Conservation (phyloP, 305 asterid species). For the Withania somnifera region DNA sequence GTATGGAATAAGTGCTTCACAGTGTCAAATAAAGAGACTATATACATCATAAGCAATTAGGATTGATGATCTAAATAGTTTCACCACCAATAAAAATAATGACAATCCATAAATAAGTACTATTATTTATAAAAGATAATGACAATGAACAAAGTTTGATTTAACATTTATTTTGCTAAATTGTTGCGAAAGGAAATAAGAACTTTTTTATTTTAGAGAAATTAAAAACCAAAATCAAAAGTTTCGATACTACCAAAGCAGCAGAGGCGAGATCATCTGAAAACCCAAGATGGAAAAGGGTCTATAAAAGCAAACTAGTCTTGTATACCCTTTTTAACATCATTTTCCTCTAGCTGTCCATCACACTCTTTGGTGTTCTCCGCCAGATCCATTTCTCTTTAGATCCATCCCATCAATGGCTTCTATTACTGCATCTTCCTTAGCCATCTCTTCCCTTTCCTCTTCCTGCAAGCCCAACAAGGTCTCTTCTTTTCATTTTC, state of each 20-base stretch:
- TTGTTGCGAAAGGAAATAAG: too few species aligned
- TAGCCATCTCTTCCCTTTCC: conserved; percentile 31
- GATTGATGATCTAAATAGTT: too few species aligned
- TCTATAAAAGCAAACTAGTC: neutral
- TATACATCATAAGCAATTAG: too few species aligned
- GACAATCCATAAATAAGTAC: too few species aligned
- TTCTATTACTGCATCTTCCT: conserved; percentile 45
- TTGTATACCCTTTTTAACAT: neutral
- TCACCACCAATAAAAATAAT: too few species aligned
- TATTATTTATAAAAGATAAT: too few species aligned
- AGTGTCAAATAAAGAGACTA: too few species aligned
- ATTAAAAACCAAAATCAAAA: conserved; percentile 15
- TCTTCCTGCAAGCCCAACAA: conserved; percentile 52
- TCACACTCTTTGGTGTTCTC: conserved; percentile 59
- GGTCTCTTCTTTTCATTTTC: conserved; percentile 26
- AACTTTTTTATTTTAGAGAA: neutral
- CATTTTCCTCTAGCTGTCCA: neutral
- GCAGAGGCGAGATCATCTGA: neutral
- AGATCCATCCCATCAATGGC: conserved; percentile 41
- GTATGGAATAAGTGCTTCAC: too few species aligned
- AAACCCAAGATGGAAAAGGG: neutral
- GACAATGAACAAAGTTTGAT: too few species aligned
- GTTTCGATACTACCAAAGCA: conserved; percentile 36
- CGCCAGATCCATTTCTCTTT: conserved; percentile 46
- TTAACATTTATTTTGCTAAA: too few species aligned